A percentile compares a stretch with the other conserved stretches of the same genome.
phyloP scores from a whole-genome alignment of 2,329 filamentous ascomycete genomes.

The Phyllosticta ampelicida region DNA sequence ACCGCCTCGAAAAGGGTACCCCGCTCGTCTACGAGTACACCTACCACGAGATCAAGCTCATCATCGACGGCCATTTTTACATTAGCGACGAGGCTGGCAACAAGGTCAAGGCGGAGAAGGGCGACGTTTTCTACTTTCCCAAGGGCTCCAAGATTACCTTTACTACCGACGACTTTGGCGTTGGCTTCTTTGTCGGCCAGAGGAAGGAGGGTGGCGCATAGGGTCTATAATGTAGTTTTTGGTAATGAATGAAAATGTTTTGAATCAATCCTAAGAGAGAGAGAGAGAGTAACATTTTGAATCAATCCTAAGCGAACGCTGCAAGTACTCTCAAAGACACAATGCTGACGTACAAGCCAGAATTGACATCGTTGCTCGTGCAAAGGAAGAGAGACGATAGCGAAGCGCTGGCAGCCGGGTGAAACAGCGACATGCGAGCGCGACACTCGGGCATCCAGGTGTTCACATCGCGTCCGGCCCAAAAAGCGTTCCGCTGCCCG shows the following conservation, averaged over 20 bases:
- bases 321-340: not conserved
- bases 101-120: constrained; percentile 47
- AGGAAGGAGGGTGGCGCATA: constrained; percentile 23
- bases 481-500: not conserved
- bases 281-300: no score
- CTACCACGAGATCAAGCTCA: constrained; percentile 66
- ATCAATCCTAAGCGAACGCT: not conserved
- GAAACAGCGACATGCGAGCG: not conserved
- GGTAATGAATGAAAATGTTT: not conserved
- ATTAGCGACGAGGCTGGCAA: constrained; percentile 54
- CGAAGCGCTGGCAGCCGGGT: not conserved
- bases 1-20: constrained; percentile 56
- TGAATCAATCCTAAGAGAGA: no score
- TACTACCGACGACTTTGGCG: constrained; percentile 47
- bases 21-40: constrained; percentile 58
- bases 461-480: not conserved
- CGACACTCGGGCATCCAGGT: not conserved
- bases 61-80: constrained; percentile 55
- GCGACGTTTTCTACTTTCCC: constrained; percentile 60
- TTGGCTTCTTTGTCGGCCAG: constrained; percentile 46
- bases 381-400: no score
- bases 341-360: no score
- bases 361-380: no score
- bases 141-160: constrained; percentile 58
- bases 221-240: not conserved